phyloP scores from a whole-genome alignment of 1,139 yeast genomes.

The Pichia sp. region DNA sequence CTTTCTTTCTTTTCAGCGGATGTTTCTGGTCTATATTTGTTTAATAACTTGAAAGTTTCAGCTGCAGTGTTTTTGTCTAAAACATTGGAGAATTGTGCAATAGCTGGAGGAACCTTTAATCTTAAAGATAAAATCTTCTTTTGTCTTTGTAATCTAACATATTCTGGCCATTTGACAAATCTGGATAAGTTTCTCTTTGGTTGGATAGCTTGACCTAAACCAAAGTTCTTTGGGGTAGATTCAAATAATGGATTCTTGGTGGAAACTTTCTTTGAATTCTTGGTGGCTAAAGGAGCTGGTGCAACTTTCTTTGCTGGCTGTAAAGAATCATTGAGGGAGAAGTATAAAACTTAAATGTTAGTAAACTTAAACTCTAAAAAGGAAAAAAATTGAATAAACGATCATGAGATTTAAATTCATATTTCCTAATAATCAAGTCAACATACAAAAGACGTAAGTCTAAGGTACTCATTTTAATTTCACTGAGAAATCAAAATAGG shows the following conservation, averaged over 20 bases:
- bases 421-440: neutral
- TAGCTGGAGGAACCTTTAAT: constrained; percentile 98
- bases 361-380: constrained; percentile 19
- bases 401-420: neutral
- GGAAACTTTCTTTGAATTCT: constrained; percentile 30
- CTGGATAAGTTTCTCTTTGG: constrained; percentile 95
- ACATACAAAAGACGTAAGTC: neutral
- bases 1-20: constrained; percentile 97
- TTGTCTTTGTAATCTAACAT: constrained; percentile 95
- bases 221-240: constrained; percentile 87
- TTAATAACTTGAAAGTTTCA: constrained; percentile 90
- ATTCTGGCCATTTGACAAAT: constrained; percentile 98
- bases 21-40: constrained; percentile 99
- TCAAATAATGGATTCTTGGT: constrained; percentile 59
- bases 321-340: constrained; percentile 54
- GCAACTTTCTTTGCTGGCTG: constrained; percentile 89
- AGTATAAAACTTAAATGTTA: constrained; percentile 23
- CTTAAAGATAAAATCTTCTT: constrained; percentile 90
- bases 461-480: neutral
- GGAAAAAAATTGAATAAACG: neutral
- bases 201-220: constrained; percentile 92
- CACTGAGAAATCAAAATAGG: neutral
- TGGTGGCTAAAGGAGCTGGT: constrained; percentile 64
- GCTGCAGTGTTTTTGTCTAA: constrained; percentile 98
- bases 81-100: constrained; percentile 90